Conservation (phyloP, 495 filamentous ascomycete genomes). For the Neurospora africana region DNA sequence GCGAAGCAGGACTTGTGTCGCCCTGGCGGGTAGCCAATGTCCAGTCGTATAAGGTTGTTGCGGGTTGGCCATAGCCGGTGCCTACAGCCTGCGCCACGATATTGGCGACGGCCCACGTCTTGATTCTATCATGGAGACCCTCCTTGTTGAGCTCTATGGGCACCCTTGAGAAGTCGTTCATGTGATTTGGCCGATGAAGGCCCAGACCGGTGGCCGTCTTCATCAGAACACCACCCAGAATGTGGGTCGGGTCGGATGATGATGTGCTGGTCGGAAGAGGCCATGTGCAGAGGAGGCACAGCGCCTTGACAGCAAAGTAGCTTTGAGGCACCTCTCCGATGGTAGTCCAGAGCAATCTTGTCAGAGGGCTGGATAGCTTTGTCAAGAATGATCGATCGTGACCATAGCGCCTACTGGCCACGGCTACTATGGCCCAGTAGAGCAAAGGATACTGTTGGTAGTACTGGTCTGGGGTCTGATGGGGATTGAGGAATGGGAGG, state of each 20-base stretch:
- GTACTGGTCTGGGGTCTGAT: conserved; percentile 64
- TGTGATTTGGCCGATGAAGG: conserved; percentile 79
- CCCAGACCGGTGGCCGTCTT: conserved; percentile 86
- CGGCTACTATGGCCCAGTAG: conserved; percentile 79
- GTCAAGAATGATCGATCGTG: conserved; percentile 56
- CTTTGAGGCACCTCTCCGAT: conserved; percentile 73
- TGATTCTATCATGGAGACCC: conserved; percentile 73
- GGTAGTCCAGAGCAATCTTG: conserved; percentile 69
- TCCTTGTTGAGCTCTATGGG: conserved; percentile 74
- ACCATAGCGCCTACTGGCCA: conserved; percentile 67
- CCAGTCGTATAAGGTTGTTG: conserved; percentile 82
- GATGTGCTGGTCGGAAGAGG: conserved; percentile 81
- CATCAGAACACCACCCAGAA: conserved; percentile 84
- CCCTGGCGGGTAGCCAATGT: conserved; percentile 57
- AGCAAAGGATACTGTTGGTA: conserved; percentile 62
- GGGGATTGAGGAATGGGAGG: conserved; percentile 66
- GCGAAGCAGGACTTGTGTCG: conserved; percentile 51
- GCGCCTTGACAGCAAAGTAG: conserved; percentile 83
- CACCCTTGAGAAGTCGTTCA: conserved; percentile 80
- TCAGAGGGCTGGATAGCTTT: conserved; percentile 60
- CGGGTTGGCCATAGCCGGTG: conserved; percentile 84
- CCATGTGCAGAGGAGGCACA: conserved; percentile 85
- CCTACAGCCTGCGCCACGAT: conserved; percentile 86
- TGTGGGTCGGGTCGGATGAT: conserved; percentile 79
- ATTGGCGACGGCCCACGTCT: conserved; percentile 88